Conservation (phyloP, 768 basidiomycete genomes). For the Xanthoconium purpureum region DNA sequence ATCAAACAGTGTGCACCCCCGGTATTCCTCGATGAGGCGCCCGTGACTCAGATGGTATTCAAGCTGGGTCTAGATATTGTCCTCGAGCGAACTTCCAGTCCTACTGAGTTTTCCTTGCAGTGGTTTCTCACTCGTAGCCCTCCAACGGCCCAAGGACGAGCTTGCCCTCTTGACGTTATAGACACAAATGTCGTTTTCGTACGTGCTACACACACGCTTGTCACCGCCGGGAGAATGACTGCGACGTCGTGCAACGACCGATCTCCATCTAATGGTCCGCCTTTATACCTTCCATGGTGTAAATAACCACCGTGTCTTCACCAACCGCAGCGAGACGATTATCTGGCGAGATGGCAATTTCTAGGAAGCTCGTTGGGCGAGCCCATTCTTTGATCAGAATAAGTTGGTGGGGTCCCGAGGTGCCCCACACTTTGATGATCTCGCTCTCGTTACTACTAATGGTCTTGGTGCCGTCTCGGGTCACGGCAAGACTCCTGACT, state of each 20-base stretch:
- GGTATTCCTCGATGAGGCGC: no score
- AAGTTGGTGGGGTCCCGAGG: not conserved
- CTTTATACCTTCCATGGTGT: not conserved
- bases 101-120: no score
- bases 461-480: not conserved
- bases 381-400: slow-evolving; percentile 1
- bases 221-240: not conserved
- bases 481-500: not conserved
- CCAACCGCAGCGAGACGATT: slow-evolving; percentile 1
- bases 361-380: not conserved
- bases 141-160: no score
- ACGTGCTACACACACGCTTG: not conserved
- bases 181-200: not conserved
- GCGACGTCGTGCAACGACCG: fast-evolving
- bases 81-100: no score
- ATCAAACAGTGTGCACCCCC: no score
- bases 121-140: no score
- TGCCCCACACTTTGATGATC: slow-evolving; percentile 4
- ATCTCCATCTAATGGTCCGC: not conserved
- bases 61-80: no score
- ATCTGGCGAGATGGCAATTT: slow-evolving; percentile 1
- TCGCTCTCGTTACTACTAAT: not conserved
- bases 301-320: not conserved
- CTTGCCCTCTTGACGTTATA: not conserved
- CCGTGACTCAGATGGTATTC: no score